Base-by-base conservation (phyloP, 2,329 filamentous ascomycete species). In the Diaporthe citri region DNA sequence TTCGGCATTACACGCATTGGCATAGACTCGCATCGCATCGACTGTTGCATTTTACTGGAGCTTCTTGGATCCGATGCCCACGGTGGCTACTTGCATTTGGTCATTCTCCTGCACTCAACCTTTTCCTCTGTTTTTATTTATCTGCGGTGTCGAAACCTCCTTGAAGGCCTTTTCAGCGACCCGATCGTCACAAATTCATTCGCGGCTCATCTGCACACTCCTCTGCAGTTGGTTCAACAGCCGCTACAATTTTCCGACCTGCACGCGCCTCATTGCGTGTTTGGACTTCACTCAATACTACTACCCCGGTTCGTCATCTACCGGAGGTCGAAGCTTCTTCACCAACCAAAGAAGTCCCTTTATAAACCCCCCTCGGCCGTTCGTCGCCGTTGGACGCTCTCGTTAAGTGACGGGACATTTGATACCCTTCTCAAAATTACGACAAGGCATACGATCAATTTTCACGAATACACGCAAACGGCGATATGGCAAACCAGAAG, bases 1-100 rank as follows among this genome's bases (percentile, higher is more conserved):
- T 74, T 71, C 77, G 76, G 78, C 78, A 80, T 80, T 77, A 79
- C 77, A 80, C 77, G 77, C 79, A 80, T 80, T 80, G 78, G 79
- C 78, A 79, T 80, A 79, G 74, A 75, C 78, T 78, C 74, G 76
- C 79, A 78, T 77, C 74, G 75, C 74, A 77, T 79, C 74, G 73
- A 66, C 69, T 76, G 69, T 76, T 76, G 78, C 79, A 77, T 76
- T 77, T 76, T 72, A 71, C 75, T 75, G 76, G 78, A 75, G 66
- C 77, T 77, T 77, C 76, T 79, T 80, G 79, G 80, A 80, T 80
- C 77, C 73, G 73, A 76, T 75, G 73, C 69, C 75, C 48, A 62
- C 22, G 67, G 55, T 70, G 73, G 75, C 75, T 64, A 59, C 43
- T 75, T 73, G 75, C 73, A 73, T 76, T 72, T 73, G 73, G 75